Base-by-base conservation (phyloP, 768 basidiomycete species). In the Strobilomyces dryophilus region DNA sequence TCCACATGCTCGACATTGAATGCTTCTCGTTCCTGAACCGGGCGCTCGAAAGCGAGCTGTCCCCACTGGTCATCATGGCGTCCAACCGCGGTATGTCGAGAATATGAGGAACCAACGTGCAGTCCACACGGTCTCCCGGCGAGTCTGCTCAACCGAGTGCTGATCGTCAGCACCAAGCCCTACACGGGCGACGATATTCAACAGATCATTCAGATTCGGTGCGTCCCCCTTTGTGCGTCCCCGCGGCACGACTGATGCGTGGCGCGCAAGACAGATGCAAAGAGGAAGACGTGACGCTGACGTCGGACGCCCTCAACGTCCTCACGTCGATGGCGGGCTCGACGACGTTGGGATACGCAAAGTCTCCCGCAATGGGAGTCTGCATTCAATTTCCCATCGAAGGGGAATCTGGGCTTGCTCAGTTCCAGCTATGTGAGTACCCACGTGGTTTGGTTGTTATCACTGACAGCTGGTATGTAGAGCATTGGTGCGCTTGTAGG, bases 1-100 rank as follows among this genome's bases (percentile, higher is more conserved):
- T 98, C 12, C 95, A 98, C 77, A 99, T 99, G 95, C 85, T 99
- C 59, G 95, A 99, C 70, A 98, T 99, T 57, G 95, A 98, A 69
- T 98, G 95, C 67, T 98, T 98, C 77, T 97, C 95, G 8, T 99
- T 95, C 80, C 77, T 99, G 54, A 99, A 99, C 69, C 84, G 95
- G 32, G 95, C 95, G 2, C 77, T 99, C 45, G 95, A 99, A 68
- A 85, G 86, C 55, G 95, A 95, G 56, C 78, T 98, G 1, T 86
- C 95, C 1, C 95, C 95, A 1, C 75, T 98, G 49, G 95, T 99
- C 35, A 93, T 99, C 63, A 98, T 99, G 95, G 95, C 95, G 1
- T 92, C 91, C 43, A 99, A 99, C 68, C 80, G 95, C 15, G 95
- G 95, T 5, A 93, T 93, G 81, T 84, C 94, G 5, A 81, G 90